Conservation (phyloP, 441 rosid genomes). For the Populus trichocarpa region DNA sequence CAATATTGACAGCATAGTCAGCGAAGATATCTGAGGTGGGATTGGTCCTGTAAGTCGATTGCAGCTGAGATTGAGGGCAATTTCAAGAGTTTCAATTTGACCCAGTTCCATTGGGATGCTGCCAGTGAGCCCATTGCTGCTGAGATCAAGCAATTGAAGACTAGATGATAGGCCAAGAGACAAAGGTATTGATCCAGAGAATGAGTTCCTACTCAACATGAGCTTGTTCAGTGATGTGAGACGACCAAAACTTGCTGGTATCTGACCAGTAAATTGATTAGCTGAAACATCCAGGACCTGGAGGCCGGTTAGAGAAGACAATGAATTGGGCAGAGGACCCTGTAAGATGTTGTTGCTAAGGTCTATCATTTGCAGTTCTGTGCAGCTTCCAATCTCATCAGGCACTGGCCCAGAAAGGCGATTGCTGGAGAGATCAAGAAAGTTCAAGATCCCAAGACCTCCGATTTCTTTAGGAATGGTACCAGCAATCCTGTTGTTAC, state of each 20-base stretch:
- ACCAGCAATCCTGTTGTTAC: slow-evolving; percentile 66
- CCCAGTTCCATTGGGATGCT: slow-evolving; percentile 75
- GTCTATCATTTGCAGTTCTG: slow-evolving; percentile 79
- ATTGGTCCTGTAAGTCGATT: slow-evolving; percentile 72
- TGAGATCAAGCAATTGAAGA: slow-evolving; percentile 87
- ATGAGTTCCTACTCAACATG: slow-evolving; percentile 53
- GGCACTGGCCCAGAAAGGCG: slow-evolving; percentile 67
- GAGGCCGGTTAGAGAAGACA: slow-evolving; percentile 62
- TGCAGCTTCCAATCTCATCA: slow-evolving; percentile 68
- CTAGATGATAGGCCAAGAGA: slow-evolving; percentile 69
- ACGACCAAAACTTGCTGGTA: slow-evolving; percentile 71
- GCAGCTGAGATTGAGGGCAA: slow-evolving; percentile 85
- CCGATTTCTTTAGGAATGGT: slow-evolving; percentile 74
- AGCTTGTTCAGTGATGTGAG: slow-evolving; percentile 70
- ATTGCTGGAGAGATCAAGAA: slow-evolving; percentile 79
- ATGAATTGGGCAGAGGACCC: slow-evolving; percentile 58
- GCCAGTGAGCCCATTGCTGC: slow-evolving; percentile 73
- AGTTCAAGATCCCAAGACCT: slow-evolving; percentile 53
- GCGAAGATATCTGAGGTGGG: slow-evolving; percentile 70
- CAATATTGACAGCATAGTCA: slow-evolving; percentile 73
- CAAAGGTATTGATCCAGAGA: slow-evolving; percentile 72
- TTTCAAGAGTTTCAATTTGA: slow-evolving; percentile 71
- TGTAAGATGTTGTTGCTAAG: slow-evolving; percentile 71
- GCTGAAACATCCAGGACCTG: slow-evolving; percentile 76
- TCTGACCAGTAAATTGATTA: slow-evolving; percentile 54